Percentiles rank a stretch among this genome's conserved stretches.
These are phyloP conservation scores for Niveomyces coronatus DNA, from an alignment of 2,329 filamentous ascomycete genomes.

Conservation along the genomic window DNA sequence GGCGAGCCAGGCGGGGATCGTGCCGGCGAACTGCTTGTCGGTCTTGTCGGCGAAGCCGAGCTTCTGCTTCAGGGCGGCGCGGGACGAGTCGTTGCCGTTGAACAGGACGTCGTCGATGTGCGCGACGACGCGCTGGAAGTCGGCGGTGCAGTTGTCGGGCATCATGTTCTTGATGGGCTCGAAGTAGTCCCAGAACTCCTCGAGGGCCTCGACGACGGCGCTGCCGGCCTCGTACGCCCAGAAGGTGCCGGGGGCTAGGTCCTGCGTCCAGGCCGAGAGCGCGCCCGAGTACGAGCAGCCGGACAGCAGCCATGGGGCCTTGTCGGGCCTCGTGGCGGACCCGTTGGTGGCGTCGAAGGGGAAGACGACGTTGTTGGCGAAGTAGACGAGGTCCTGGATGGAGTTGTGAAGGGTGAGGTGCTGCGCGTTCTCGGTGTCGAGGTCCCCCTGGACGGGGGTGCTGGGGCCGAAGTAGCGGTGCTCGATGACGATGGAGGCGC, in stretches of 20 bases:
- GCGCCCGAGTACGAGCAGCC: slow-evolving; percentile 73
- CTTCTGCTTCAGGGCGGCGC: slow-evolving; percentile 30
- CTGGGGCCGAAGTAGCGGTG: slow-evolving; percentile 75
- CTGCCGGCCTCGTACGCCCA: slow-evolving; percentile 69
- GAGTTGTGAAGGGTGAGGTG: slow-evolving; percentile 73
- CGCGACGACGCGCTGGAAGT: slow-evolving; percentile 43
- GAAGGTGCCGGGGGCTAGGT: slow-evolving; percentile 63
- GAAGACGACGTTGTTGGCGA: slow-evolving; percentile 60
- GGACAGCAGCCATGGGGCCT: slow-evolving; percentile 62
- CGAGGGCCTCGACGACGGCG: slow-evolving; percentile 64
- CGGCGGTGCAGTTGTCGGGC: slow-evolving; percentile 49
- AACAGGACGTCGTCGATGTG: slow-evolving; percentile 38
- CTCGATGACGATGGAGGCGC: slow-evolving; percentile 62
- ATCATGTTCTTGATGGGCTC: slow-evolving; percentile 33
- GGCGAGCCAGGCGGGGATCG: slow-evolving; percentile 17
- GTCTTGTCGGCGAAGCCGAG: slow-evolving; percentile 30
- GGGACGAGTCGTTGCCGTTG: slow-evolving; percentile 19
- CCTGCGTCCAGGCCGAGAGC: slow-evolving; percentile 61
- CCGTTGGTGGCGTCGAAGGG: slow-evolving; percentile 53
- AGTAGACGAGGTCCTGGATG: slow-evolving; percentile 65
- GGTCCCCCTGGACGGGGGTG: slow-evolving; percentile 46
- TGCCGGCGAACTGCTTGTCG: slow-evolving; percentile 39
- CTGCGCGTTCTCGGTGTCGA: slow-evolving; percentile 56
- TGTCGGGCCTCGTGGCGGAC: slow-evolving; percentile 52
- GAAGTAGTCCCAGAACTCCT: slow-evolving; percentile 56